These are phyloP conservation scores for Malassezia brasiliensis DNA, from an alignment of 1,284 basidiomycete species.

Conservation along the genomic window DNA sequence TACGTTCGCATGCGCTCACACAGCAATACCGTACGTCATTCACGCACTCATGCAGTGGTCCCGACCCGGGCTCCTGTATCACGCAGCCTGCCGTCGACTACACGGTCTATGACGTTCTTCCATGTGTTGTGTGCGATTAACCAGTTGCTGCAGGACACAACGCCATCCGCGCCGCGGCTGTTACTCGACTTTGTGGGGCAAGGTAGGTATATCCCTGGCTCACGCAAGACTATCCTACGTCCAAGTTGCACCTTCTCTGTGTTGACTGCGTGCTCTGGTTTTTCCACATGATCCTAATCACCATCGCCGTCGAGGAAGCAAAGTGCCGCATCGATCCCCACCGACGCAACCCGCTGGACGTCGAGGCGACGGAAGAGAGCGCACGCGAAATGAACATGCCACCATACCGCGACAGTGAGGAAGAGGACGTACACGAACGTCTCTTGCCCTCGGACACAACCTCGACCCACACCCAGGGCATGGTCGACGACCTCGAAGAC, in stretches of 20 bases:
- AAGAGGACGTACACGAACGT: background rate
- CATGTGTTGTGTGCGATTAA: background rate
- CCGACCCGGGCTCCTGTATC: background rate
- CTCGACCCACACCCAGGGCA: background rate
- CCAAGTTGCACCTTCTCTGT: constrained; percentile 21
- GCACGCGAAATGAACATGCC: background rate
- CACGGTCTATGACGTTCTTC: constrained; percentile 1
- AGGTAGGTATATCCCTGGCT: background rate
- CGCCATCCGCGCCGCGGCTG: constrained; percentile 11
- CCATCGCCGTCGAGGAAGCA: constrained; percentile 22
- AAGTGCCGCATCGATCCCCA: background rate
- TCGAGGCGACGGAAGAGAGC: background rate
- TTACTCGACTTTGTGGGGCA: constrained; percentile 37
- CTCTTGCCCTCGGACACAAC: background rate
- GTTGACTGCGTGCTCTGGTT: constrained; percentile 15
- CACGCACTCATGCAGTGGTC: constrained; percentile 2
- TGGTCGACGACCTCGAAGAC: background rate
- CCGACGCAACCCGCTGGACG: background rate
- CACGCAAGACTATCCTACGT: constrained; percentile 16
- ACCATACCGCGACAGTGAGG: background rate
- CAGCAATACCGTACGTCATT: constrained; percentile 13
- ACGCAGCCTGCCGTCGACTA: background rate
- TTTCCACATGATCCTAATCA: constrained; percentile 16
- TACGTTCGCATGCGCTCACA: background rate
- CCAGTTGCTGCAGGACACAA: constrained; percentile 5